A percentile compares a stretch with the other conserved stretches of the same genome.
Conservation (phyloP, 75 land plant species). For the Ceratopteris richardii region DNA sequence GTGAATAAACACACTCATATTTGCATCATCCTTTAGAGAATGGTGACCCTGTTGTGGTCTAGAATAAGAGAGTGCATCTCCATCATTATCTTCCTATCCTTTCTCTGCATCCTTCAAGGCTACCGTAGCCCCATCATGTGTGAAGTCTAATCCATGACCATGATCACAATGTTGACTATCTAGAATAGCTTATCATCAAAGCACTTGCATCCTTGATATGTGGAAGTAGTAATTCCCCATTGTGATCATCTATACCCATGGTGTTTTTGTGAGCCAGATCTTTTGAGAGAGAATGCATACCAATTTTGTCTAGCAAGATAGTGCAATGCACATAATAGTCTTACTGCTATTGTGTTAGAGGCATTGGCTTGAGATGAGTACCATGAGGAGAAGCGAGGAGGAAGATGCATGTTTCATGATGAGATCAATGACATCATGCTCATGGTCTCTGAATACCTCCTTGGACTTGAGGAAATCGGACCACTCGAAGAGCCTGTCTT, state of each 20-base stretch:
- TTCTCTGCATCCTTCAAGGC: too few relatives aligned
- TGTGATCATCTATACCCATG: not conserved
- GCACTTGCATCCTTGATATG: not conserved
- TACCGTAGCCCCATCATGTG: not conserved
- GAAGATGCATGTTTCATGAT: not conserved
- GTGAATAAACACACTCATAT: too few relatives aligned
- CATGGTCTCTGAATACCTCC: conserved; percentile 49
- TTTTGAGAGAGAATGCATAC: conserved; percentile 3
- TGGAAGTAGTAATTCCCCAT: not conserved
- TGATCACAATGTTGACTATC: not conserved
- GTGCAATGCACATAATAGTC: not conserved
- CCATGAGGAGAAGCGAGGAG: not conserved
- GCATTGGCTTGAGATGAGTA: not conserved
- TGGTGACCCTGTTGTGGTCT: too few relatives aligned
- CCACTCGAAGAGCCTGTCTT: conserved; percentile 52
- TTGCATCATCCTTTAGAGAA: too few relatives aligned
- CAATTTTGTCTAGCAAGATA: not conserved
- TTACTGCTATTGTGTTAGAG: not conserved
- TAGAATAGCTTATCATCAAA: not conserved
- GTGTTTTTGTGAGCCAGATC: not conserved
- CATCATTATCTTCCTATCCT: not conserved
- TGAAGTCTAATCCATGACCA: not conserved
- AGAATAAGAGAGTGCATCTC: too few relatives aligned
- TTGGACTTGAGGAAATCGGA: conserved; percentile 60
- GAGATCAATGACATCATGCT: conserved; percentile 17